These are phyloP conservation scores for Coelastrella sp. DNA, from an alignment of 139 green algal genomes.

Conservation along the genomic window DNA sequence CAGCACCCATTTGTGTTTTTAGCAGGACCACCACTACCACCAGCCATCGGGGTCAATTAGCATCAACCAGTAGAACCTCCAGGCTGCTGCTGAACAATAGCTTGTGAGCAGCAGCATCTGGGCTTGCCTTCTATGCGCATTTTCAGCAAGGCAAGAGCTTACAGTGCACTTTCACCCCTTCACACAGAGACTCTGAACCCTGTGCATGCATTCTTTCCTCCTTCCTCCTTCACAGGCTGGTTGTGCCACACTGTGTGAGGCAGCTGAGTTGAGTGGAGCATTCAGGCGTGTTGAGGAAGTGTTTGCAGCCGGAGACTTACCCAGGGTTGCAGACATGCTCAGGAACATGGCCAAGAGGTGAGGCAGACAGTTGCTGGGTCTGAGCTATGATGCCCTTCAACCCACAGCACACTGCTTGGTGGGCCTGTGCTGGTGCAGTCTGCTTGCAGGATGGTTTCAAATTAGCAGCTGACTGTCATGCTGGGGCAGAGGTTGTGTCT, in stretches of 20 bases:
- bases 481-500: too few species aligned
- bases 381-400: too few species aligned
- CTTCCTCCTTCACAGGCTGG: conserved; percentile 64
- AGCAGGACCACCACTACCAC: background rate
- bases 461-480: too few species aligned
- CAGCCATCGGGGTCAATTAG: conserved; percentile 54
- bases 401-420: background rate
- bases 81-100: background rate
- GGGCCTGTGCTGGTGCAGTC: too few species aligned
- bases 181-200: background rate
- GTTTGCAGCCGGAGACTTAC: conserved; percentile 81
- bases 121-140: too few species aligned
- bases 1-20: background rate
- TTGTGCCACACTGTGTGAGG: conserved; percentile 88
- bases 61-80: conserved; percentile 46
- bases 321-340: conserved; percentile 82
- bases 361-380: background rate
- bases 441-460: too few species aligned
- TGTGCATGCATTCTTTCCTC: background rate
- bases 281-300: conserved; percentile 81
- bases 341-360: conserved; percentile 81
- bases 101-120: background rate
- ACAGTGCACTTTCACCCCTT: too few species aligned
- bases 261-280: conserved; percentile 86
- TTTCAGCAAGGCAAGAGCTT: too few species aligned